Evolutionary conservation across 495 filamentous ascomycete genomes (phyloP).

Genomic region (Barbatosphaeria neglecta): DNA sequence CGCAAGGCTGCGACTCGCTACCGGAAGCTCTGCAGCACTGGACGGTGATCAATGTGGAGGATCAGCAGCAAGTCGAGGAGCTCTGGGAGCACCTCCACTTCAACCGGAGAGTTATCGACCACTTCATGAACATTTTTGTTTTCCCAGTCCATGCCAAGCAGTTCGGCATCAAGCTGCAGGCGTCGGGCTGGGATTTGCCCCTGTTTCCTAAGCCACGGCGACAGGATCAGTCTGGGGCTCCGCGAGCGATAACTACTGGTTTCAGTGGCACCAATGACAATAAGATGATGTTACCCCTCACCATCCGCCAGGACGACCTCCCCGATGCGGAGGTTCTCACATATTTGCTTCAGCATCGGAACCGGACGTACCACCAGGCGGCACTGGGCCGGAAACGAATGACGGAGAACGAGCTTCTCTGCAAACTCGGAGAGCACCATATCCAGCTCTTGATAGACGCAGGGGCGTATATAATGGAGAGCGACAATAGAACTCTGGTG

Average conservation of each 20-base stretch:
- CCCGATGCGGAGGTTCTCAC: conserved; percentile 42
- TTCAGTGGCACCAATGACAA: conserved; percentile 48
- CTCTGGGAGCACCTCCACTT: conserved; percentile 27
- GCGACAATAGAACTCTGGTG: conserved; percentile 28
- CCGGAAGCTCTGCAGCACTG: conserved; percentile 30
- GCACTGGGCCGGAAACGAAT: conserved; percentile 15
- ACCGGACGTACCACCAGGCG: conserved; percentile 25
- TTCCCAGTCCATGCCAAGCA: conserved; percentile 41
- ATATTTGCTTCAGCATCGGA: conserved; percentile 34
- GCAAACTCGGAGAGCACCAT: conserved; percentile 8
- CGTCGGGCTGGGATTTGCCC: conserved; percentile 44
- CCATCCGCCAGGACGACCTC: conserved; percentile 40
- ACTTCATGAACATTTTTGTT: conserved; percentile 43
- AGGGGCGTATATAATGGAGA: conserved; percentile 39
- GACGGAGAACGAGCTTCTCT: conserved; percentile 24
- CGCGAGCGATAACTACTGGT: conserved; percentile 28
- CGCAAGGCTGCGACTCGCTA: conserved; percentile 16
- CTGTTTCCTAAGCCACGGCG: conserved; percentile 8
- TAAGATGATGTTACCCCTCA: conserved; percentile 35
- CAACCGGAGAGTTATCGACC: conserved; percentile 30
- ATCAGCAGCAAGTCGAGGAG: conserved; percentile 29
- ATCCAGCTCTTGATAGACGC: conserved; percentile 41
- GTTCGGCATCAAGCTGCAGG: conserved; percentile 41
- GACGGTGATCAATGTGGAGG: conserved; percentile 41
- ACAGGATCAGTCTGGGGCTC: not conserved